Evolutionary conservation across 106 monocot genomes (phyloP).

Genomic region (Dactylorhiza incarnata): DNA sequence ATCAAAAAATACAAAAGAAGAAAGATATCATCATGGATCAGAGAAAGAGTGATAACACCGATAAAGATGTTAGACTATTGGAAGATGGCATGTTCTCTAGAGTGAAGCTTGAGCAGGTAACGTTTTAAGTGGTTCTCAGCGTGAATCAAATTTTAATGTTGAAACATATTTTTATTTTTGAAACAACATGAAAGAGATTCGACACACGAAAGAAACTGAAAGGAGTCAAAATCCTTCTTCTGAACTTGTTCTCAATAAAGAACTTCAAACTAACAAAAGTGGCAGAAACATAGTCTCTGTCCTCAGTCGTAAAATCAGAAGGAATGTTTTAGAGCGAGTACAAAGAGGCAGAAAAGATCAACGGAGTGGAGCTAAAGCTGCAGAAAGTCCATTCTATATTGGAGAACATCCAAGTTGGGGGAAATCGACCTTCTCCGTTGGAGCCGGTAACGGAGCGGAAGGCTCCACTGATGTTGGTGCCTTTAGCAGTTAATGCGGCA

Average conservation of each 20-base stretch:
- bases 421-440: too few species aligned
- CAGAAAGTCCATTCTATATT: slow-evolving; percentile 61
- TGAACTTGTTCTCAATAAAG: slow-evolving; percentile 52
- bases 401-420: slow-evolving; percentile 47
- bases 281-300: slow-evolving; percentile 24
- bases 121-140: slow-evolving; percentile 11
- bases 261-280: slow-evolving; percentile 45
- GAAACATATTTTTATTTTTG: slow-evolving; percentile 30
- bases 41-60: not conserved
- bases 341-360: slow-evolving; percentile 67
- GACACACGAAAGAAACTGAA: slow-evolving; percentile 24
- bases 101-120: slow-evolving; percentile 30
- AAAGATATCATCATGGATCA: slow-evolving; percentile 4
- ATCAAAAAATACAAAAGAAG: not conserved
- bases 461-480: too few species aligned
- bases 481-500: too few species aligned
- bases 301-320: slow-evolving; percentile 13
- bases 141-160: not conserved
- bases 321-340: slow-evolving; percentile 40
- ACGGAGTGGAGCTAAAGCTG: slow-evolving; percentile 60
- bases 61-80: not conserved
- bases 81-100: slow-evolving; percentile 12
- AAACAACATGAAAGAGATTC: slow-evolving; percentile 10
- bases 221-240: slow-evolving; percentile 37
- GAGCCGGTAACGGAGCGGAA: too few species aligned